Percentiles rank a stretch among this genome's conserved stretches.
Evolutionary conservation across 129 eudicot genomes (phyloP).

Genomic region (Lonicera japonica): DNA sequence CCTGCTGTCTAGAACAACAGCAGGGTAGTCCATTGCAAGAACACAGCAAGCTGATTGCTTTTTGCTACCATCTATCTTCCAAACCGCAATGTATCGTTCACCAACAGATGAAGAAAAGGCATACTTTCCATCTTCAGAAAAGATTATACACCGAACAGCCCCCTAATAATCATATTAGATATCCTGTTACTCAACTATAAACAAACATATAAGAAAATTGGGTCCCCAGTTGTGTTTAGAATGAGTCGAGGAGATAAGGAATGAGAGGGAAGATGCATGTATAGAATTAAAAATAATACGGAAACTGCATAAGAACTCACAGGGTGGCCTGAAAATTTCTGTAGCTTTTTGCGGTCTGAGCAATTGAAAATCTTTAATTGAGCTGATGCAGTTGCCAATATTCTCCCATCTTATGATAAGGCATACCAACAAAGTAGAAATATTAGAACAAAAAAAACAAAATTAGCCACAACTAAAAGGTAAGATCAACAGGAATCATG

Average conservation of each 20-base stretch:
- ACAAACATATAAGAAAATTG: background rate
- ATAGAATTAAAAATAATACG: background rate
- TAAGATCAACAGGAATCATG: background rate
- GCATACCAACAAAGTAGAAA: conserved; percentile 3
- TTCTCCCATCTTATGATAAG: conserved; percentile 61
- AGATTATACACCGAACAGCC: conserved; percentile 71
- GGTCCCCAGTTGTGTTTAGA: background rate
- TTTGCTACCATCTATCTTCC: conserved; percentile 81
- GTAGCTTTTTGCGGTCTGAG: conserved; percentile 69
- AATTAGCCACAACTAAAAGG: conserved; percentile 1
- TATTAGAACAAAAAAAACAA: background rate
- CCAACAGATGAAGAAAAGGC: conserved; percentile 68
- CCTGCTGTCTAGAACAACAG: conserved; percentile 64
- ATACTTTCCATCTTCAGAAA: conserved; percentile 75
- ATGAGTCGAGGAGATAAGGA: background rate
- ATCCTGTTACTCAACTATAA: background rate
- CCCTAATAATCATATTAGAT: conserved; percentile 29
- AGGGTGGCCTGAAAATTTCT: conserved; percentile 95
- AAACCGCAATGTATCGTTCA: conserved; percentile 77
- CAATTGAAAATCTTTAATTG: conserved; percentile 73
- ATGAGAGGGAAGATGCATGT: background rate
- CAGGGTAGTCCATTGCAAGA: conserved; percentile 96
- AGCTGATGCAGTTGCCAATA: conserved; percentile 84
- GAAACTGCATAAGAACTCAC: conserved; percentile 32
- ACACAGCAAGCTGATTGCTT: conserved; percentile 54